Conservation (phyloP, 2,329 filamentous ascomycete species). For the Epichloe typhina region DNA sequence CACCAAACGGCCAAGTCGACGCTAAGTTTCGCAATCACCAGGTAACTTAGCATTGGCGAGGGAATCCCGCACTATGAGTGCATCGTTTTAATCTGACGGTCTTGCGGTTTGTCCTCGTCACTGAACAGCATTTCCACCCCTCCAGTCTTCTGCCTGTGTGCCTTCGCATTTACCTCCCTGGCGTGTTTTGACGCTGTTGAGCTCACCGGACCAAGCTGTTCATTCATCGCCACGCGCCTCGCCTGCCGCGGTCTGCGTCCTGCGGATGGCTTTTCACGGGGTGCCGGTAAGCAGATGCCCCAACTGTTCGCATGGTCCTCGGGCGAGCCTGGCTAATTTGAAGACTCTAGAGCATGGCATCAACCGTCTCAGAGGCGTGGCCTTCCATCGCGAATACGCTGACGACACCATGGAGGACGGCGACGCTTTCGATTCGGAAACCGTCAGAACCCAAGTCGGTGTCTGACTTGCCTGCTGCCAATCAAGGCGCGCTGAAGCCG, state of each 20-base stretch:
- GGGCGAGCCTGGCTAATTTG: slow-evolving; percentile 9
- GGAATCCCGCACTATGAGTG: slow-evolving; percentile 9
- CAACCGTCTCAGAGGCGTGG: slow-evolving; percentile 30
- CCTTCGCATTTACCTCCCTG: background rate
- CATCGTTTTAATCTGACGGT: slow-evolving; percentile 6
- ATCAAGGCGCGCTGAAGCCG: slow-evolving; percentile 8
- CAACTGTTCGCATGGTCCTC: background rate
- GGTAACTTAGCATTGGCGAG: background rate
- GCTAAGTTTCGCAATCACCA: background rate
- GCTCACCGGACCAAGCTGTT: background rate
- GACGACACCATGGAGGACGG: slow-evolving; percentile 19
- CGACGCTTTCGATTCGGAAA: slow-evolving; percentile 4
- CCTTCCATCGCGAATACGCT: slow-evolving; percentile 31
- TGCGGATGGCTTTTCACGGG: slow-evolving; percentile 16
- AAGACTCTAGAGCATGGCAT: slow-evolving; percentile 24
- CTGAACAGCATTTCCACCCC: background rate
- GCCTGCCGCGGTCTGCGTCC: background rate
- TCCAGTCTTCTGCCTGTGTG: background rate
- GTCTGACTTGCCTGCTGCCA: background rate
- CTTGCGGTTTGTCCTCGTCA: background rate
- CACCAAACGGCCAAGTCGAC: background rate
- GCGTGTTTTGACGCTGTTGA: too few species aligned
- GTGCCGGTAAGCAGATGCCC: slow-evolving; percentile 15
- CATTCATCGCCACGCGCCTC: background rate
- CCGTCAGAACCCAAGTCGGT: slow-evolving; percentile 4